phyloP scores from a whole-genome alignment of 352 stramenopile genomes.

The Pythium phragmiticola region DNA sequence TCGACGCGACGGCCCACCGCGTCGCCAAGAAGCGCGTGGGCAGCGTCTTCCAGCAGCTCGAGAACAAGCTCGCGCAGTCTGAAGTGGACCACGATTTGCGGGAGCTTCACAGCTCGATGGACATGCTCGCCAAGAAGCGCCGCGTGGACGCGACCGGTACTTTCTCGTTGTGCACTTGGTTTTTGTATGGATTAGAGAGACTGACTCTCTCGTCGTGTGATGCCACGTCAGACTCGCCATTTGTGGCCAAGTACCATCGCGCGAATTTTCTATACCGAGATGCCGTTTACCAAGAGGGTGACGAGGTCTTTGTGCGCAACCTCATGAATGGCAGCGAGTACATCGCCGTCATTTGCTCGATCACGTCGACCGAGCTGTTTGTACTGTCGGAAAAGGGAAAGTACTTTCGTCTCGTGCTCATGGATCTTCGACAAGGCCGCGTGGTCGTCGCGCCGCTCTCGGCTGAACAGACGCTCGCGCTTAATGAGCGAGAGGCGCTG shows the following conservation, averaged over 20 bases:
- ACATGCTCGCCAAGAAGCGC: constrained; percentile 58
- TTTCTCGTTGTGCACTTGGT: not conserved
- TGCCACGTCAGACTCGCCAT: constrained; percentile 31
- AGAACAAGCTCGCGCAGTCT: constrained; percentile 67
- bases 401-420: constrained; percentile 71
- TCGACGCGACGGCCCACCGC: constrained; percentile 58
- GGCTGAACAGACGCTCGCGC: constrained; percentile 43
- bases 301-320: constrained; percentile 76
- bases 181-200: not conserved
- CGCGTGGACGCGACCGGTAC: constrained; percentile 44
- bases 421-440: constrained; percentile 66
- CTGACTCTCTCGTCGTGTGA: constrained; percentile 2
- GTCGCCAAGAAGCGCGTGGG: constrained; percentile 61
- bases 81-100: constrained; percentile 74
- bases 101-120: constrained; percentile 35
- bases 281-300: constrained; percentile 73
- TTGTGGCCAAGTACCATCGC: constrained; percentile 63
- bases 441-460: constrained; percentile 57
- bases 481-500: constrained; percentile 44
- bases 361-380: constrained; percentile 71
- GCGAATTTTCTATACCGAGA: constrained; percentile 78
- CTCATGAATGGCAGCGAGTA: constrained; percentile 55
- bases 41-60: constrained; percentile 66
- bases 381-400: constrained; percentile 82
- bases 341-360: constrained; percentile 62